Evolutionary conservation across 1,284 basidiomycete species (phyloP), one percentile per base, ranked within the genome.

Genomic region (Ceratobasidium sp.): DNA sequence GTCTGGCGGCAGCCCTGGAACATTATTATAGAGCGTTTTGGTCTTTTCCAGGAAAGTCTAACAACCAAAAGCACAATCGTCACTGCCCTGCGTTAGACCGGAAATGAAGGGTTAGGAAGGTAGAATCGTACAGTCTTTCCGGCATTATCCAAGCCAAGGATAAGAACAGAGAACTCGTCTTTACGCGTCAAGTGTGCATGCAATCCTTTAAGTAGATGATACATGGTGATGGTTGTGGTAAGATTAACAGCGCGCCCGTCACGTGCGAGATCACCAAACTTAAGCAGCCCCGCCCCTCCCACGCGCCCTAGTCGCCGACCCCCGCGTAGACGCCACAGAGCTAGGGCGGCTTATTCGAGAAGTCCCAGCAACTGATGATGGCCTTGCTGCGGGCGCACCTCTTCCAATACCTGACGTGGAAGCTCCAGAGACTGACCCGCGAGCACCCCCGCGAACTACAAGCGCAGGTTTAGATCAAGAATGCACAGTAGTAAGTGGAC

Each of bases 91-190:
- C 65, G 65, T 20, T 71, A 70, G 23, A n/a, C n/a, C 44, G 33
- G 67, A 44, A 48, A 30, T 35, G 27, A 33, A 44, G 16, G 38
- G 10, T 10, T 27, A 8, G 27, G 52, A 12, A 23, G 8, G 23
- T 14, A 78, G 71, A 50, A 78, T 85, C 87, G 80, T 81, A 96
- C 95, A 77, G 96, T 97, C 87, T 98, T 98, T 65, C 96, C 96
- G 30, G 96, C 96, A 18, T 92, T 92, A 82, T 94, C 93, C 20
- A 95, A 88, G 33, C 79, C 79, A 74, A 98, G 92, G 82, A 98
- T 97, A 77, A 97, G 94, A 41, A 98, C 91, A 14, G 94, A 96
- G 84, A 96, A 97, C 82, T 97, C 95, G 81, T 97, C 96, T 85
- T 97, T 97, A 81, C 94, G 91, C 23, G 95, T 97, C 44, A 97